These are phyloP conservation scores for Paratinospora sagittata DNA, from an alignment of 164 flowering plant genomes.

Conservation along the genomic window DNA sequence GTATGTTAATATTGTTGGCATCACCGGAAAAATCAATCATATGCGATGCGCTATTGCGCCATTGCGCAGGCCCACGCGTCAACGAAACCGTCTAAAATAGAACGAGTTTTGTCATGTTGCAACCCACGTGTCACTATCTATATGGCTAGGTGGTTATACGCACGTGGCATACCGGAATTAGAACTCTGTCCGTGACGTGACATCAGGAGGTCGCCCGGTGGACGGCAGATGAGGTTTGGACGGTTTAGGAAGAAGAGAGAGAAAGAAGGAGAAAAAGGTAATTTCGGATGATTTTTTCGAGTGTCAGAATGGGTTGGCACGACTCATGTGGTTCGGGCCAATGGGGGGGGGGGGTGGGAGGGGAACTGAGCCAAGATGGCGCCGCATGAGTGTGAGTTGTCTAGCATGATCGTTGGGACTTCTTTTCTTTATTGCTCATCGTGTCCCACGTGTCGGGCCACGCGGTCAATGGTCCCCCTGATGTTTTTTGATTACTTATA, in stretches of 20 bases:
- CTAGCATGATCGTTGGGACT: constrained; percentile 8
- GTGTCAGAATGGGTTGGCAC: constrained; percentile 4
- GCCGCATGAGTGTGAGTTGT: constrained; percentile 24
- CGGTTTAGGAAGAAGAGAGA: background rate
- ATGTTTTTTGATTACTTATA: no score
- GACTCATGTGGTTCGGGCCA: background rate
- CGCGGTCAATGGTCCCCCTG: background rate
- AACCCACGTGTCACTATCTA: background rate
- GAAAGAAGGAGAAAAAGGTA: no score
- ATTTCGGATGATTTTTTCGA: no score
- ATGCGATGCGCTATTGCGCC: no score
- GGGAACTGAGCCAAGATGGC: background rate
- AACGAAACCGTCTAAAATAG: no score
- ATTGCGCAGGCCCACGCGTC: no score
- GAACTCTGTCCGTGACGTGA: background rate
- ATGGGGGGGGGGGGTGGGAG: background rate
- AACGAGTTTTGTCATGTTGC: background rate
- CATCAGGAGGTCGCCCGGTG: constrained; percentile 8
- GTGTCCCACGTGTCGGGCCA: background rate
- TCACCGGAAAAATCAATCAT: no score
- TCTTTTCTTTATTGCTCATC: background rate
- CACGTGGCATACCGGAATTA: background rate
- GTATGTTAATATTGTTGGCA: no score
- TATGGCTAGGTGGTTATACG: background rate
- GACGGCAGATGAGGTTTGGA: constrained; percentile 4